Conservation (phyloP, 768 basidiomycete species). For the Agrocybe chaxingu region DNA sequence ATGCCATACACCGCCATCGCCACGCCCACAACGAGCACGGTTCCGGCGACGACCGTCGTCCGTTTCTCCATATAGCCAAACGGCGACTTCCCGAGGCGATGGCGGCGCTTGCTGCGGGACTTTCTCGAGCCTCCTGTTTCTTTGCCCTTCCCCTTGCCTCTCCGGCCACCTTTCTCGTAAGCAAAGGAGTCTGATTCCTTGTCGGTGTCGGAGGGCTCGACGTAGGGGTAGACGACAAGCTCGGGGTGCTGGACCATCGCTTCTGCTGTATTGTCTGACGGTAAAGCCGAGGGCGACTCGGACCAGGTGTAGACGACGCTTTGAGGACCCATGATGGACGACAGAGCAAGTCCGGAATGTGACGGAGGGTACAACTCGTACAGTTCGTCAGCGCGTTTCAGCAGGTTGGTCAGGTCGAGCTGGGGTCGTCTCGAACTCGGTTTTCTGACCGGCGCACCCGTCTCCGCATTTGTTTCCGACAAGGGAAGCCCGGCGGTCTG, state of each 20-base stretch:
- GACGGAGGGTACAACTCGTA: conserved; percentile 57
- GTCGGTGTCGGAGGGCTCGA: conserved; percentile 27
- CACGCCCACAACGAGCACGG: conserved; percentile 66
- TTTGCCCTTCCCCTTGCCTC: conserved; percentile 14
- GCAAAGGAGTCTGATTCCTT: conserved; percentile 16
- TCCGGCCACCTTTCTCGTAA: no score
- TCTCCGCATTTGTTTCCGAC: no score
- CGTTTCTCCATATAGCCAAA: conserved; percentile 30
- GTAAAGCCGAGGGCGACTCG: conserved; percentile 39
- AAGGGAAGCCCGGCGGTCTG: no score
- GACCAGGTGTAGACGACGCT: conserved; percentile 78
- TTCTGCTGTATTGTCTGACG: conserved; percentile 56
- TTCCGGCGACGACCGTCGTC: conserved; percentile 53
- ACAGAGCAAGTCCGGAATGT: conserved; percentile 48
- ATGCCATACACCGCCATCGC: conserved; percentile 62
- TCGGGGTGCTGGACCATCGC: conserved; percentile 52
- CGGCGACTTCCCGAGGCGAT: conserved; percentile 17
- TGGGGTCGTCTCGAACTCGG: conserved; percentile 14
- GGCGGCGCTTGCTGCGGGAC: conserved; percentile 17
- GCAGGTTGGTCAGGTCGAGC: conserved; percentile 45
- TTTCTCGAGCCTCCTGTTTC: conserved; percentile 4
- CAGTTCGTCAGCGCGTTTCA: conserved; percentile 57
- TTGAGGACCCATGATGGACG: conserved; percentile 72
- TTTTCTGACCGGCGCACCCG: no score
- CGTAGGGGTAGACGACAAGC: conserved; percentile 53